Base-by-base conservation (phyloP, 2,329 filamentous ascomycete genomes). In the Botrytis porri region DNA sequence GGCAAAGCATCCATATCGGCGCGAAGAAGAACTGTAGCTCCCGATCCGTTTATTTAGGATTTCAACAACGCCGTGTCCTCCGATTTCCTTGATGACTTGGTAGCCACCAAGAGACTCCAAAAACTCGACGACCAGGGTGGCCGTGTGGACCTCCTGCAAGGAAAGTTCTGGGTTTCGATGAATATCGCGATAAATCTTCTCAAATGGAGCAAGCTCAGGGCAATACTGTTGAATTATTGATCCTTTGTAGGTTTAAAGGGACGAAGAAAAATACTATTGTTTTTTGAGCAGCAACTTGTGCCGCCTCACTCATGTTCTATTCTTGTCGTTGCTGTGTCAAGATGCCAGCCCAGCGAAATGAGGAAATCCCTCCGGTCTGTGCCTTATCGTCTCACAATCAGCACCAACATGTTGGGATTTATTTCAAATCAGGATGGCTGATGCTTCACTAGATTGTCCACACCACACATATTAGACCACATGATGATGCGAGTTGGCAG, bases 1-100 rank as follows among this genome's bases (percentile, higher is more conserved):
- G 89, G 89, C 0, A 54, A 91, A 0, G 84, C 89, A 76, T 92
- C 89, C 74, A 90, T 88, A 72, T 92, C 89, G 0, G 89, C 88
- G 3, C 89, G 85, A 0, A 91, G 82, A 0, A 91, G 83, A 1
- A 91, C 80, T 0, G 84, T 89, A 1, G 84, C 84, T 0, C 89
- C 89, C 0, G 78, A 60, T 0, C 88, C 88, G 77, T 91, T 91
- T 67, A n/a, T 79, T 77, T 3, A 90, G 81, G 0, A 90, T 81
- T 2, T 84, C 88, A 1, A 85, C 86, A 14, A 91, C 78, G 9
- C 89, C 89, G 76, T 88, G 82, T 0, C 88, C 89, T 45, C 89
- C 89, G 25, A 91, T 89, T 45, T 82, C 78, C 0, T 83, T 79
- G 71, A 84, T 81, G 37, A 89, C 82, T 20, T 85, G 79, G 75